Base-by-base conservation (phyloP, 371 early-diverging fungal genomes). In the Capniomyces stellatus region DNA sequence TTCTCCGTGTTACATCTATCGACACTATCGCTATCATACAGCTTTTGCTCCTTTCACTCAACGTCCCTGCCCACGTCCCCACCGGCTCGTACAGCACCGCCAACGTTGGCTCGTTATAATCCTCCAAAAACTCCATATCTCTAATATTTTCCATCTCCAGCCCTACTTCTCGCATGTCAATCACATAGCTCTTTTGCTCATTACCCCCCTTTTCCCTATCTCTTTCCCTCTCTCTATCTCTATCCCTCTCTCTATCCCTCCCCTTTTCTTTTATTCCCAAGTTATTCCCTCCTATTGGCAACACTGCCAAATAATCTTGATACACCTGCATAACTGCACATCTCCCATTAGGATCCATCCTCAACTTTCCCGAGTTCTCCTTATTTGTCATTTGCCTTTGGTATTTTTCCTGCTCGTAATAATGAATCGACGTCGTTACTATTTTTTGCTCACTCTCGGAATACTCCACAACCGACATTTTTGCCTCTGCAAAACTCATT, bases 381-480 rank as follows among this genome's bases (percentile, higher is more conserved):
- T 81, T 81, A 49, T 77, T 72, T 47, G 83, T 57, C 50, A 40
- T 29, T 15, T 23, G 40, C 42, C 8, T 8, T n/a, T 43, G 43
- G 23, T 51, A 51, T 31, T 85, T 85, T 46, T 93, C 97, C 28
- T 89, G 74, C 66, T 97, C 97, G 61, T 90, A 97, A 64, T 84
- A 91, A 63, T 97, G 97, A 31, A 97, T 82, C 2, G 94, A 93
- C 25, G 92, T 87, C 0, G 97, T 94, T 8, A 82, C 77, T 57
- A 92, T 72, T 18, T 73, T 69, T 51, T 90, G 82, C 2, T 78
- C 78, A 24, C 79, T 66, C 1, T 74, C 74, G 29, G 83, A 81
- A 73, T 78, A 97, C 62, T 92, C 89, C 41, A 97, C 63, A 41
- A 96, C 63, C 10, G 92, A 86, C 86, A 93, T 84, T 85, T 96